Evolutionary conservation across 345 rosid species (phyloP), one percentile per base, ranked within the genome.

Genomic region (Gossypium mustelinum): DNA sequence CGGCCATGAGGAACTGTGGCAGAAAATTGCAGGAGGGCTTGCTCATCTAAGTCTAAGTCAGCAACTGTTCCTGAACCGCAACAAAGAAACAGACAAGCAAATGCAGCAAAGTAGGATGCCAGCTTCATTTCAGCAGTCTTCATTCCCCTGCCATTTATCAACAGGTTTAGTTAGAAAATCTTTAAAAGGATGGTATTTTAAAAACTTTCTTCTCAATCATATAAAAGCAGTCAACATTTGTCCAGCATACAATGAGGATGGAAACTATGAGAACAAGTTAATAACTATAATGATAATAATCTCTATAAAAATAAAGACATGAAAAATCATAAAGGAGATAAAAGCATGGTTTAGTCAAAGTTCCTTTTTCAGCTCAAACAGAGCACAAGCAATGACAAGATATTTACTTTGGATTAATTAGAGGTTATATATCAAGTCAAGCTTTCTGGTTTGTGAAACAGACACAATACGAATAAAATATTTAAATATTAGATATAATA

Each of bases 1-100:
- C 87, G 85, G n/a, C 81, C 79, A 73, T 92, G 98, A 69, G 90
- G 98, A 75, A 95, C 90, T 10, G 69, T 70, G 43, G 84, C 81
- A 34, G 88, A 86, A 76, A 95, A 95, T 68, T 89, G 80, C 18
- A 95, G 94, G 43, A 95, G 92, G 29, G 98, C 94, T 84, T 84
- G 86, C 72, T 81, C 83, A 70, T 95, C 99, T 3, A 90, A 84
- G 1, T 80, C 77, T 8, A 92, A 65, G 78, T 89, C 94, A 8
- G 88, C 87, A 76, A 67, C 48, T 13, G 75, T 73, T 60, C 65
- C 83, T 39, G 85, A 43, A 70, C 79, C 78, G 58, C 75, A 78
- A 59, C 82, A 78, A 63, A 85, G 70, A 66, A 83, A 24, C n/a
- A 87, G 82, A 69, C 82, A 80, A 62, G 84, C 16, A 56, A 87